These are phyloP conservation scores for Nannochloris sp. DNA, from an alignment of 139 green algal species.

Conservation along the genomic window DNA sequence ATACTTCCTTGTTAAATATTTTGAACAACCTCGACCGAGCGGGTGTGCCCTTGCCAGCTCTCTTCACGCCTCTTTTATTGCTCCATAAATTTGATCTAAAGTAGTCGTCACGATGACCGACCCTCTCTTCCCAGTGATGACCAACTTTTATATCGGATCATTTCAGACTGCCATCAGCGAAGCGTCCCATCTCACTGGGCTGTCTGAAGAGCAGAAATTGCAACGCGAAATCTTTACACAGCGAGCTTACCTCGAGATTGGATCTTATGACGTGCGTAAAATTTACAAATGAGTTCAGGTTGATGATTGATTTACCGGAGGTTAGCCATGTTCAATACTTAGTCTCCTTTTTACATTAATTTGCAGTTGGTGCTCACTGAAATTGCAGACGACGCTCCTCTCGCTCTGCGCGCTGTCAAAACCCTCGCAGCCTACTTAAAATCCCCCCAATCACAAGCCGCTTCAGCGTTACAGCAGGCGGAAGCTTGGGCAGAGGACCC, in stretches of 20 bases:
- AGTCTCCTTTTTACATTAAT: not conserved
- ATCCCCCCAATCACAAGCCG: constrained; percentile 59
- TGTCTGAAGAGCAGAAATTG: constrained; percentile 65
- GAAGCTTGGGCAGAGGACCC: constrained; percentile 68
- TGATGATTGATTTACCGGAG: not conserved
- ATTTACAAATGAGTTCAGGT: not conserved
- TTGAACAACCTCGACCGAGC: no score
- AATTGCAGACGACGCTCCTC: constrained; percentile 61
- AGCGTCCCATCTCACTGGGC: constrained; percentile 56
- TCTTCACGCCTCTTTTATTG: no score
- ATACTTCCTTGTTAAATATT: no score
- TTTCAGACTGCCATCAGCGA: constrained; percentile 91
- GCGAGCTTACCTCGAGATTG: constrained; percentile 91
- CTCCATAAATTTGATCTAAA: no score
- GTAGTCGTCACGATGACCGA: no score
- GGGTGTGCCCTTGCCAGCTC: no score
- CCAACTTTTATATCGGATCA: constrained; percentile 88
- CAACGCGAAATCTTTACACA: constrained; percentile 86
- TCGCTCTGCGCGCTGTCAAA: constrained; percentile 80
- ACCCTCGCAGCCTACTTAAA: constrained; percentile 81
- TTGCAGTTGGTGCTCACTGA: constrained; percentile 88
- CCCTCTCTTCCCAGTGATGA: constrained; percentile 77
- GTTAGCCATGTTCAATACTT: not conserved
- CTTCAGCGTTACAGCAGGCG: constrained; percentile 50
- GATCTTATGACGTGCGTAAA: constrained; percentile 75